These are phyloP conservation scores for Lepiota venenata DNA, from an alignment of 768 basidiomycete genomes.

Conservation along the genomic window DNA sequence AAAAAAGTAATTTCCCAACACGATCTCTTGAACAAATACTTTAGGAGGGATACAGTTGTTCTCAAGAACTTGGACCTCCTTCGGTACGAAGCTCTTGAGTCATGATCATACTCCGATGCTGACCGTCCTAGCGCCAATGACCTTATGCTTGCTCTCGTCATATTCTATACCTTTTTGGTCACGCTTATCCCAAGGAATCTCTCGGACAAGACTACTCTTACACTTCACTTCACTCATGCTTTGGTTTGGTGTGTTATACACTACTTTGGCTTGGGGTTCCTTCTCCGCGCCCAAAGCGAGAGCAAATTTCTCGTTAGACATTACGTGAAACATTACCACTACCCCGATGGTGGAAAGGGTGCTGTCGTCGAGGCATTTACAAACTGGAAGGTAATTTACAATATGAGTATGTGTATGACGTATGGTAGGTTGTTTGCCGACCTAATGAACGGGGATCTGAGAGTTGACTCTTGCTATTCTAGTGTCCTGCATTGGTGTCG, in stretches of 20 bases:
- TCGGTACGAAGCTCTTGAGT: constrained; percentile 47
- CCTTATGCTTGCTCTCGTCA: constrained; percentile 70
- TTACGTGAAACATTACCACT: constrained; percentile 93
- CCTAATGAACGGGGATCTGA: background rate
- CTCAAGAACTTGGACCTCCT: constrained; percentile 81
- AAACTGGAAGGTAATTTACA: constrained; percentile 95
- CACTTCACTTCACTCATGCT: constrained; percentile 79
- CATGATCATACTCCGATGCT: constrained; percentile 16
- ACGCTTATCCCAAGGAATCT: constrained; percentile 50
- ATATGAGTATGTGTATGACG: constrained; percentile 91
- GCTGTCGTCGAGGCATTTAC: constrained; percentile 92
- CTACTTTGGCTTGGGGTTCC: constrained; percentile 79
- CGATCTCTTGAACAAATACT: constrained; percentile 87
- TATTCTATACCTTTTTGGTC: constrained; percentile 61
- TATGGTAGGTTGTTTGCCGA: constrained; percentile 54
- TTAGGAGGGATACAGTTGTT: constrained; percentile 82
- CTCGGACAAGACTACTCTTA: constrained; percentile 49
- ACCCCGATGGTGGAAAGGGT: constrained; percentile 67
- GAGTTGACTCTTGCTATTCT: constrained; percentile 6
- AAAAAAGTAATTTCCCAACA: constrained; percentile 64
- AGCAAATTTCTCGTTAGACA: constrained; percentile 90
- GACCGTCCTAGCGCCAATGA: constrained; percentile 66
- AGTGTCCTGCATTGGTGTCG: constrained; percentile 86
- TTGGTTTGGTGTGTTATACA: constrained; percentile 85
- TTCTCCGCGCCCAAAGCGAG: constrained; percentile 82